phyloP scores from a whole-genome alignment of 768 basidiomycete species.

The Arthromyces matolae region DNA sequence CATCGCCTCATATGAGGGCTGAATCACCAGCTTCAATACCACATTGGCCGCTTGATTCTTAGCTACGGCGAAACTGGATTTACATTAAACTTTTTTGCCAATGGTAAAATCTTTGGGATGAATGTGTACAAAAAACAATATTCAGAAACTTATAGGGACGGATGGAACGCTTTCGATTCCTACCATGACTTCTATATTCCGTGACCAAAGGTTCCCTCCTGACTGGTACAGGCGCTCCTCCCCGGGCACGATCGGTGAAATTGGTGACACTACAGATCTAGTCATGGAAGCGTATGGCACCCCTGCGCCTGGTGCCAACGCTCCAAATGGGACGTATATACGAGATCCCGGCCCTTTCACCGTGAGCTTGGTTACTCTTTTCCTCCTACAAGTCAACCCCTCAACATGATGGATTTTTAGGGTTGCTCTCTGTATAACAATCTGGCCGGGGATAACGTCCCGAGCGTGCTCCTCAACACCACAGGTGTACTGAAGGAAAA shows the following conservation, averaged over 20 bases:
- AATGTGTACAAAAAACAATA: no score
- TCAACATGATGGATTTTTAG: neutral
- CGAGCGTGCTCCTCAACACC: slow-evolving; percentile 13
- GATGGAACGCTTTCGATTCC: slow-evolving; percentile 9
- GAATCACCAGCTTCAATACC: slow-evolving; percentile 15
- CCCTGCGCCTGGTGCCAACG: slow-evolving; percentile 13
- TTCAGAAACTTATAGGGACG: slow-evolving; percentile 4
- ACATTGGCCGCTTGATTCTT: slow-evolving; percentile 11
- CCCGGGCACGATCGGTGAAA: neutral
- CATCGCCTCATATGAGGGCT: no score
- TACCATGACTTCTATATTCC: slow-evolving; percentile 15
- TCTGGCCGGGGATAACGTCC: slow-evolving; percentile 10
- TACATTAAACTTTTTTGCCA: slow-evolving; percentile 16
- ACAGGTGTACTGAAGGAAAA: slow-evolving; percentile 14
- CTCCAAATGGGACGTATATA: slow-evolving; percentile 10
- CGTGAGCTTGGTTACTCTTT: slow-evolving; percentile 1
- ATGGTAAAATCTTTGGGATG: no score
- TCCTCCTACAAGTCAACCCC: neutral
- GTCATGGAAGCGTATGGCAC: neutral
- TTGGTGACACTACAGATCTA: neutral
- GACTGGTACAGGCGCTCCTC: slow-evolving; percentile 10
- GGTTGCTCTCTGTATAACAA: slow-evolving; percentile 7
- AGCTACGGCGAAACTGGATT: slow-evolving; percentile 16
- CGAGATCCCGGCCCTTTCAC: neutral
- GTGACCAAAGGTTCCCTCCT: slow-evolving; percentile 13